These are phyloP conservation scores for Pyrenula aspistea DNA, from an alignment of 495 filamentous ascomycete genomes.

Conservation along the genomic window DNA sequence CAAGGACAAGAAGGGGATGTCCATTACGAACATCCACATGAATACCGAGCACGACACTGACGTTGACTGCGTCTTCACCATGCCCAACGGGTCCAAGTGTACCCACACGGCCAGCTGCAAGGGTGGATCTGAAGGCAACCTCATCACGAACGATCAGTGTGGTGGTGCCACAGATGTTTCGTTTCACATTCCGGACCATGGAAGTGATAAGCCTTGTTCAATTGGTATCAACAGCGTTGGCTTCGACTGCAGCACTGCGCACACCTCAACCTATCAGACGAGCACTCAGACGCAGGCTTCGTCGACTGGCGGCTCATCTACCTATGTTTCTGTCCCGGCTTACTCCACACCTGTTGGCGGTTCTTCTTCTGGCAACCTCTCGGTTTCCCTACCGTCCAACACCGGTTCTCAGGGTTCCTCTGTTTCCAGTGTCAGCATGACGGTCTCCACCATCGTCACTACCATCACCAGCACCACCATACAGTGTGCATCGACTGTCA, in stretches of 20 bases:
- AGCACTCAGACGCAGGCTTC: conserved; percentile 11
- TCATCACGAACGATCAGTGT: conserved; percentile 71
- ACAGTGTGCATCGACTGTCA: conserved; percentile 43
- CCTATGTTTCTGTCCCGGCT: too few relatives aligned
- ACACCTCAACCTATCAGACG: conserved; percentile 11
- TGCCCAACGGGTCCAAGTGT: conserved; percentile 70
- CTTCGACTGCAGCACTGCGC: conserved; percentile 63
- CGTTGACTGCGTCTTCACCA: conserved; percentile 70
- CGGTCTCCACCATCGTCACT: conserved; percentile 47
- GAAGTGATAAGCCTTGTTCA: conserved; percentile 40
- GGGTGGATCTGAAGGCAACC: conserved; percentile 40
- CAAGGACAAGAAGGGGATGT: conserved; percentile 47
- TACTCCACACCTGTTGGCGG: conserved; percentile 1
- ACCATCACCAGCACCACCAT: conserved; percentile 47
- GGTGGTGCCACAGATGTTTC: conserved; percentile 76
- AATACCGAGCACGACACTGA: conserved; percentile 61
- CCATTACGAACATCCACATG: conserved; percentile 60
- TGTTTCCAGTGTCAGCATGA: conserved; percentile 16
- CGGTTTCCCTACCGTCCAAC: conserved; percentile 2
- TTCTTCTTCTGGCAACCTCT: conserved; percentile 5
- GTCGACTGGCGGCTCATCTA: conserved; percentile 6
- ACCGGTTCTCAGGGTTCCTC: conserved; percentile 5
- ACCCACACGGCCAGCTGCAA: conserved; percentile 57
- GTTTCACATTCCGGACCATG: conserved; percentile 55
- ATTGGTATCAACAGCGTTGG: conserved; percentile 66